Evolutionary conservation across 2,329 filamentous ascomycete genomes (phyloP).

Genomic region (Colletotrichum nymphaeae): DNA sequence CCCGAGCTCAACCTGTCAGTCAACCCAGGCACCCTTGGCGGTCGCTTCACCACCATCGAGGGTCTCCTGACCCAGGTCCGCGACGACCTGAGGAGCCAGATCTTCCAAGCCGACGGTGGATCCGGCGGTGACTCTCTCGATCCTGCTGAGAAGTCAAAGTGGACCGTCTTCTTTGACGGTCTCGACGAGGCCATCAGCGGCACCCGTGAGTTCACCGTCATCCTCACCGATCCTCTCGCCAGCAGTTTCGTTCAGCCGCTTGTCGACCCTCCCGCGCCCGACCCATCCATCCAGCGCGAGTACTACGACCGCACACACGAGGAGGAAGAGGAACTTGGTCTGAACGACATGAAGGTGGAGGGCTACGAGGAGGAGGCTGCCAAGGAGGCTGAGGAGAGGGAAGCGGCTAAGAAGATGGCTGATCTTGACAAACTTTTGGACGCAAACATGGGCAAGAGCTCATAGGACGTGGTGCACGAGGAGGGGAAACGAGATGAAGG

Average conservation of each 20-base stretch:
- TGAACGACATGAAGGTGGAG: conserved; percentile 93
- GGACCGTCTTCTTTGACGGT: conserved; percentile 83
- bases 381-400: conserved; percentile 24
- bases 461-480: neutral
- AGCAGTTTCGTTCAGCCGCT: conserved; percentile 95
- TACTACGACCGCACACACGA: conserved; percentile 90
- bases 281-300: conserved; percentile 83
- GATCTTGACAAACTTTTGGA: conserved; percentile 35
- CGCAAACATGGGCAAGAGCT: conserved; percentile 32
- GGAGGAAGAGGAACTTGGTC: conserved; percentile 92
- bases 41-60: conserved; percentile 96
- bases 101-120: conserved; percentile 78
- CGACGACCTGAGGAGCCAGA: conserved; percentile 87
- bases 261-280: conserved; percentile 75
- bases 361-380: conserved; percentile 75
- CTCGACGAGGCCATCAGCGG: conserved; percentile 84
- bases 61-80: conserved; percentile 93
- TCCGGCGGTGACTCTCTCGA: conserved; percentile 79
- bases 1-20: conserved; percentile 89
- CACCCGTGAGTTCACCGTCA: conserved; percentile 82
- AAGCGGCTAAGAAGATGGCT: conserved; percentile 34
- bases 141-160: conserved; percentile 73
- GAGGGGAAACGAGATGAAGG: neutral
- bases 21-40: conserved; percentile 93
- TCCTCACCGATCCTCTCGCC: conserved; percentile 88